These are phyloP conservation scores for Medicago arabica DNA, from an alignment of 306 rosid species.

Conservation along the genomic window DNA sequence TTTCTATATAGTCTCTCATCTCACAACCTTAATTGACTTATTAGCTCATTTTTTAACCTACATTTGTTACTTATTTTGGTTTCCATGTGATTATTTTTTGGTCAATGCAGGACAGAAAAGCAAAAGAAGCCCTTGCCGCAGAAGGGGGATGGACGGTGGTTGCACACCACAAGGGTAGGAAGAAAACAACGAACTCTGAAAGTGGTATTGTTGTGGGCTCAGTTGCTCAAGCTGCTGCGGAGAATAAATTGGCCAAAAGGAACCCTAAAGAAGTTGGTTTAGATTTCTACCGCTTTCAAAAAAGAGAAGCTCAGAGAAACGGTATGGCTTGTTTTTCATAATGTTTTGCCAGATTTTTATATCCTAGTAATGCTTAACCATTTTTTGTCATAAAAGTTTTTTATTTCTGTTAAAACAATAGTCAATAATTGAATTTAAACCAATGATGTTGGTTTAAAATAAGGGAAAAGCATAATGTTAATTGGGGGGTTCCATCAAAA, in stretches of 20 bases:
- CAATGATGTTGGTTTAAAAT: not conserved
- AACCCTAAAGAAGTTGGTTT: constrained; percentile 66
- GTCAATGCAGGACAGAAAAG: constrained; percentile 69
- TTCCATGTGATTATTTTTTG: constrained; percentile 15
- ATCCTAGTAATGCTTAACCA: not conserved
- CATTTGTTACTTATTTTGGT: constrained; percentile 18
- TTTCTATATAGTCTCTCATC: not conserved
- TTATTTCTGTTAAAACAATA: constrained; percentile 10
- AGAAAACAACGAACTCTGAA: constrained; percentile 82
- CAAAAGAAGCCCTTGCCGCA: constrained; percentile 70
- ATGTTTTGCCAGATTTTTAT: not conserved
- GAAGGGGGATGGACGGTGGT: constrained; percentile 95
- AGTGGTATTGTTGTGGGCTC: constrained; percentile 83
- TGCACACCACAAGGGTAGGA: constrained; percentile 86
- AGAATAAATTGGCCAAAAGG: constrained; percentile 69
- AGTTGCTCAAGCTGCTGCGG: constrained; percentile 74
- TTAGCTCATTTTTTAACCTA: not conserved
- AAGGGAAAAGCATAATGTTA: not conserved
- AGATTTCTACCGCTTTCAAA: constrained; percentile 88
- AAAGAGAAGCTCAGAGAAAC: constrained; percentile 81
- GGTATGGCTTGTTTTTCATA: constrained; percentile 50
- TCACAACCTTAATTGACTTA: not conserved
- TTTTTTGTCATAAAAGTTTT: not conserved
- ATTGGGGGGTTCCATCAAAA: not conserved
- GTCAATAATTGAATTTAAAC: not conserved